Evolutionary conservation across 331 rosid genomes (phyloP).

Genomic region (Rhamnella rubrinervis): DNA sequence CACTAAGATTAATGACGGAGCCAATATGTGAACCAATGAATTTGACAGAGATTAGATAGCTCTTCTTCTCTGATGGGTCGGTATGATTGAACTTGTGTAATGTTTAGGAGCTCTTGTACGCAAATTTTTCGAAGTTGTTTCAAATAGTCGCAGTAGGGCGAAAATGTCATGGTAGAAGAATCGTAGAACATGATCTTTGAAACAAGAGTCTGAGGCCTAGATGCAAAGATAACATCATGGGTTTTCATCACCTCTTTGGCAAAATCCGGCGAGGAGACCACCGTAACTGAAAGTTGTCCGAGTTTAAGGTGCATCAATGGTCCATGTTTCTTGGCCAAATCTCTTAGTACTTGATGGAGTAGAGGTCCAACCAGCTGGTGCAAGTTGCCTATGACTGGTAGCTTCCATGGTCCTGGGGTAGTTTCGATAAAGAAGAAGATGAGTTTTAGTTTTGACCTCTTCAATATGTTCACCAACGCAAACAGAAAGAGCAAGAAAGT

Average conservation of each 20-base stretch:
- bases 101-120: constrained; percentile 33
- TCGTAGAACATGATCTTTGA: constrained; percentile 22
- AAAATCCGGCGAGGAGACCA: constrained; percentile 41
- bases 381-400: constrained; percentile 24
- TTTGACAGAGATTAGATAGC: constrained; percentile 12
- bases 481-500: constrained; percentile 13
- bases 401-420: constrained; percentile 22
- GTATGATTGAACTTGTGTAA: constrained; percentile 24
- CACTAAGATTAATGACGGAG: constrained; percentile 21
- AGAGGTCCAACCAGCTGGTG: constrained; percentile 25
- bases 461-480: constrained; percentile 1
- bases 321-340: constrained; percentile 36
- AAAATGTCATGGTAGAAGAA: constrained; percentile 14
- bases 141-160: constrained; percentile 49
- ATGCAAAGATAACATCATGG: constrained; percentile 40
- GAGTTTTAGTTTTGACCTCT: not conserved
- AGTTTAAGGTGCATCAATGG: constrained; percentile 42
- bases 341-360: constrained; percentile 29
- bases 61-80: constrained; percentile 34
- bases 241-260: constrained; percentile 43
- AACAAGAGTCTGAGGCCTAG: constrained; percentile 25
- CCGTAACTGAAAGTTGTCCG: constrained; percentile 35
- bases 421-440: not conserved
- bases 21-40: constrained; percentile 25
- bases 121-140: constrained; percentile 42